Evolutionary conservation across 148 eudicot genomes (phyloP).

Genomic region (Suaeda aralocaspica): DNA sequence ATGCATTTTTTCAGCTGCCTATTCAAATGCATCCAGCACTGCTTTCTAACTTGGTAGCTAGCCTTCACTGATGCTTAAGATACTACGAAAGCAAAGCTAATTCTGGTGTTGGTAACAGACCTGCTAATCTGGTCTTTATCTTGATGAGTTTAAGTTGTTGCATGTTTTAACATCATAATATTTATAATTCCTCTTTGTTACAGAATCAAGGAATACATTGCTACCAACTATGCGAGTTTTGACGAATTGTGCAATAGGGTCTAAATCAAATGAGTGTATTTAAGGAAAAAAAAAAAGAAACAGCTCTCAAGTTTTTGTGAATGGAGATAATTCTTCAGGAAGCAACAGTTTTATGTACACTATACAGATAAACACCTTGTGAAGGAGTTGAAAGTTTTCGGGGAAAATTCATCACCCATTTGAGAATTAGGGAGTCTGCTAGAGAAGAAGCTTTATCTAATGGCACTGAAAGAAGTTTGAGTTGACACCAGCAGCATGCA

Average conservation of each 20-base stretch:
- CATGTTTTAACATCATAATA: constrained; percentile 1
- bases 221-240: constrained; percentile 88
- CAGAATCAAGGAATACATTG: constrained; percentile 79
- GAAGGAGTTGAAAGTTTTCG: constrained; percentile 55
- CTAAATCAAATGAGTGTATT: constrained; percentile 68
- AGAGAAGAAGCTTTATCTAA: constrained; percentile 61
- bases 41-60: constrained; percentile 80
- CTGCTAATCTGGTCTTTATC: constrained; percentile 4
- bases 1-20: constrained; percentile 86
- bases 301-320: constrained; percentile 69
- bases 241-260: constrained; percentile 71
- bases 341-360: constrained; percentile 63
- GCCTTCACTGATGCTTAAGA: constrained; percentile 85
- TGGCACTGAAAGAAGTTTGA: constrained; percentile 64
- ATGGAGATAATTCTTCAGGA: constrained; percentile 50
- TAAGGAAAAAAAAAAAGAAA: constrained; percentile 85
- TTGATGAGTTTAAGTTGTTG: neutral
- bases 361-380: constrained; percentile 72
- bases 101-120: constrained; percentile 83
- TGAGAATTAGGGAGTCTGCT: constrained; percentile 87
- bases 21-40: constrained; percentile 89
- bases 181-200: constrained; percentile 19
- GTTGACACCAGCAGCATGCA: constrained; percentile 61
- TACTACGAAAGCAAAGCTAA: constrained; percentile 73
- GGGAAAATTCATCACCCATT: constrained; percentile 77